phyloP scores from a whole-genome alignment of 2,329 filamentous ascomycete species.

The Sclerotinia trifoliorum region DNA sequence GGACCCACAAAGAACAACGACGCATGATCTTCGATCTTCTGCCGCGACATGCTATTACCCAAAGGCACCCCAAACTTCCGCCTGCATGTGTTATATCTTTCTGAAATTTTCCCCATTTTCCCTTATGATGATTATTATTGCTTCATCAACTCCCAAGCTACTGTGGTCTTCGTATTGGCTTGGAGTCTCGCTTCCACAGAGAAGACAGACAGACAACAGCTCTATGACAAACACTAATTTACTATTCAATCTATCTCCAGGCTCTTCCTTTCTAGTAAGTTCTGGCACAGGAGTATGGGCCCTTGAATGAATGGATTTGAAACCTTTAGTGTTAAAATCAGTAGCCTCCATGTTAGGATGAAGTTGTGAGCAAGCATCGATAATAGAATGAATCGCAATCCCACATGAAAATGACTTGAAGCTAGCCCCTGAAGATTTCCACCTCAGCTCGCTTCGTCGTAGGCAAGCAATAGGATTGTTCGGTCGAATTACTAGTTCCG shows the following conservation, averaged over 20 bases:
- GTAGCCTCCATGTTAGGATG: slow-evolving; percentile 42
- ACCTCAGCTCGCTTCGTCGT: slow-evolving; percentile 33
- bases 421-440: slow-evolving; percentile 53
- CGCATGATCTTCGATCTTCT: slow-evolving; percentile 51
- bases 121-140: slow-evolving; percentile 43
- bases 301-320: slow-evolving; percentile 44
- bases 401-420: slow-evolving; percentile 59
- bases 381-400: slow-evolving; percentile 56
- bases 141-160: slow-evolving; percentile 45
- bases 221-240: slow-evolving; percentile 58
- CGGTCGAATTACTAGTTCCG: slow-evolving; percentile 32
- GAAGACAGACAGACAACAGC: slow-evolving; percentile 50
- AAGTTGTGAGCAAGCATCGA: slow-evolving; percentile 52
- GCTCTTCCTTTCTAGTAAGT: slow-evolving; percentile 51
- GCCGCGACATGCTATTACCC: slow-evolving; percentile 46
- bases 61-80: slow-evolving; percentile 50
- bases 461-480: slow-evolving; percentile 21
- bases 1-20: slow-evolving; percentile 44
- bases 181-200: slow-evolving; percentile 52
- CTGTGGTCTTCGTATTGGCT: slow-evolving; percentile 50
- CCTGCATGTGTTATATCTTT: slow-evolving; percentile 51
- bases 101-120: slow-evolving; percentile 42
- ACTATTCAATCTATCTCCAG: slow-evolving; percentile 50
- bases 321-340: slow-evolving; percentile 38
- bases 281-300: slow-evolving; percentile 54